Evolutionary conservation across 306 rosid genomes (phyloP).

Genomic region (Lablab purpureus): DNA sequence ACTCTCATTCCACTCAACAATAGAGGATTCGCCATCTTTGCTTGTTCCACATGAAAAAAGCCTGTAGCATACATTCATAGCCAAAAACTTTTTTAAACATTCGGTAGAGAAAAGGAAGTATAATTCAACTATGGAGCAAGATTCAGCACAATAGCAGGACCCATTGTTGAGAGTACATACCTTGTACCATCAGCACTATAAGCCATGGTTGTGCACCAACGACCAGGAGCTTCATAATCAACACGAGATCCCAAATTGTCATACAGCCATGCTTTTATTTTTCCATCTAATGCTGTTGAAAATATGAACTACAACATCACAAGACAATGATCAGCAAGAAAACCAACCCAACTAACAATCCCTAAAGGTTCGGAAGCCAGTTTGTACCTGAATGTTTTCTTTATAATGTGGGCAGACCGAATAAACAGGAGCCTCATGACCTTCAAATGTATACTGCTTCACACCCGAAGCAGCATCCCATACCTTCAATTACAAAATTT

Average conservation of each 20-base stretch:
- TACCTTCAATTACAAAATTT: slow-evolving; percentile 62
- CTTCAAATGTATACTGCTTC: slow-evolving; percentile 81
- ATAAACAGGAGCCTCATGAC: slow-evolving; percentile 94
- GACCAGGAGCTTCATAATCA: slow-evolving; percentile 97
- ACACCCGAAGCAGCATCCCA: slow-evolving; percentile 92
- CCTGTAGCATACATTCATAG: slow-evolving; percentile 53
- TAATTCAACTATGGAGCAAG: slow-evolving; percentile 12
- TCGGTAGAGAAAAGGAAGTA: neutral
- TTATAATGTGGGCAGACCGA: slow-evolving; percentile 94
- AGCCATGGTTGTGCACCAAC: slow-evolving; percentile 97
- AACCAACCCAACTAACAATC: slow-evolving; percentile 14
- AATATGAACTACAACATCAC: slow-evolving; percentile 80
- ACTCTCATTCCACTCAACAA: slow-evolving; percentile 98
- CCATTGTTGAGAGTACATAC: slow-evolving; percentile 52
- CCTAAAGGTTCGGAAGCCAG: slow-evolving; percentile 7
- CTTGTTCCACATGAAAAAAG: slow-evolving; percentile 98
- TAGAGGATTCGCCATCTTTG: slow-evolving; percentile 89
- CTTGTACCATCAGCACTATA: slow-evolving; percentile 96
- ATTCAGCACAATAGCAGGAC: slow-evolving; percentile 11
- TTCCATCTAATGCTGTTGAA: slow-evolving; percentile 95
- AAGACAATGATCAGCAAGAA: slow-evolving; percentile 25
- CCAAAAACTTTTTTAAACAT: slow-evolving; percentile 27
- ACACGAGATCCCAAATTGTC: slow-evolving; percentile 95
- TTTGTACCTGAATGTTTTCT: slow-evolving; percentile 83
- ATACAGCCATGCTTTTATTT: slow-evolving; percentile 97